Evolutionary conservation across 2,329 filamentous ascomycete species (phyloP), one percentile per base, ranked within the genome.

Genomic region (Diplodia seriata): DNA sequence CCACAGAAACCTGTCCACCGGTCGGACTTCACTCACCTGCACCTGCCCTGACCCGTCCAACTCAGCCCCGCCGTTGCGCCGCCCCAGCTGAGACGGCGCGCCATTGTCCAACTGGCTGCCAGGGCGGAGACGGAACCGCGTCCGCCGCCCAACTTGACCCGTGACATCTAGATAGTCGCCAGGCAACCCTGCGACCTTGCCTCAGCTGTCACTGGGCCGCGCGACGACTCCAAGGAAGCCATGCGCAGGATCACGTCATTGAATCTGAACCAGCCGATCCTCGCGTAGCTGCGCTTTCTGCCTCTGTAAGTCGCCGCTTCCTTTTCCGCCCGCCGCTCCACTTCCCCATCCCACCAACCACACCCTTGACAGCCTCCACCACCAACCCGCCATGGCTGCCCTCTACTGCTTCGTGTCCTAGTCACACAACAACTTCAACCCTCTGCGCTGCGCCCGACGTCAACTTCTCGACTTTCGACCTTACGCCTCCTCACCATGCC

Each of bases 261-360:
- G 11, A 4, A 53, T 50, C 36, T 38, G 38, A 50, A 26, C 20
- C 29, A 63, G 29, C 47, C 43, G 29, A 51, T 26, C 31, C n/a
- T 43, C 59, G 59, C 47, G 43, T 50, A 63, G 43, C 31, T 20
- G 63, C 40, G n/a, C 63, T 31, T 66, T 49, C 63, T 47, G 9
- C 63, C 56, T 66, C 63, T 56, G 51, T 56, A 66, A 55, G 54
- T 56, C 63, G 36, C 23, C 59, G 59, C 59, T 63, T 63, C 59
- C 47, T 63, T 51, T 63, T 63, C 43, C 59, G 59, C 59, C 59
- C 20, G 18, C 29, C 12, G 29, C 59, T 63, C 29, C 43, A 51
- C 29, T 11, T 33, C 59, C 40, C 56, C 5, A 18, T n/a, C 26
- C 40, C 38, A n/a, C 40, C 40, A 36, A 26, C 38, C 43, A 51